Evolutionary conservation across 805 yeast species (phyloP), one percentile per base, ranked within the genome.

Genomic region (Wickerhamomyces sydowiorum): DNA sequence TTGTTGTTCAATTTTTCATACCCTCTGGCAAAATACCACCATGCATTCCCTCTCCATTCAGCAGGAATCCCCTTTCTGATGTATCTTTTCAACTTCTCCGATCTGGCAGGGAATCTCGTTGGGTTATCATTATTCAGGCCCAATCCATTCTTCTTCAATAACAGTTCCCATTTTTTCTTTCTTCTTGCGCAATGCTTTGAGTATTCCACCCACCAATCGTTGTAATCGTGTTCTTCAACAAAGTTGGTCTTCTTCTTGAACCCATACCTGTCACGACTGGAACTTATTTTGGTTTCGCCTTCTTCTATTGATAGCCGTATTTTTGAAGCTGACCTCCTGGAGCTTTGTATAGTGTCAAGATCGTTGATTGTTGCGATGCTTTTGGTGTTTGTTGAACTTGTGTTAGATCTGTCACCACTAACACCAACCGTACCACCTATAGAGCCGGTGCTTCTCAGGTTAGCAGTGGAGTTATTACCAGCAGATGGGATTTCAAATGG

Each of bases 21-120:
- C 3, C 98, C 99, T 21, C 81, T 80, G 8, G 96, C 95, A 61
- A 86, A 91, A 67, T 80, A 82, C 72, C 93, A 91, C 99, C 99
- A 91, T 1, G 97, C 96, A 50, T 78, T 76, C 1, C 99, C 99
- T 50, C 99, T 70, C 97, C 96, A 91, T 58, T 88, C 96, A 0
- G 96, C 90, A 0, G 99, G 98, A 10, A 91, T 82, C 12, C 99
- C 99, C 59, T 86, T 86, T 42, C 97, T 74, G 12, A 93, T 78
- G 54, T 86, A 82, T 44, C 95, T 74, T 55, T 85, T 83, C 48
- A 88, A 69, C 51, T 84, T 87, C 44, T 82, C 90, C 3, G 89
- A 82, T 46, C 75, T 75, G 1, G 91, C 78, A 0, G 96, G 96
- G 50, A 83, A 87, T 48, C 87, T 61, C 0, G 69, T 64, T 1